Base-by-base conservation (phyloP, 2,329 filamentous ascomycete genomes). In the Colletotrichum trifolii region DNA sequence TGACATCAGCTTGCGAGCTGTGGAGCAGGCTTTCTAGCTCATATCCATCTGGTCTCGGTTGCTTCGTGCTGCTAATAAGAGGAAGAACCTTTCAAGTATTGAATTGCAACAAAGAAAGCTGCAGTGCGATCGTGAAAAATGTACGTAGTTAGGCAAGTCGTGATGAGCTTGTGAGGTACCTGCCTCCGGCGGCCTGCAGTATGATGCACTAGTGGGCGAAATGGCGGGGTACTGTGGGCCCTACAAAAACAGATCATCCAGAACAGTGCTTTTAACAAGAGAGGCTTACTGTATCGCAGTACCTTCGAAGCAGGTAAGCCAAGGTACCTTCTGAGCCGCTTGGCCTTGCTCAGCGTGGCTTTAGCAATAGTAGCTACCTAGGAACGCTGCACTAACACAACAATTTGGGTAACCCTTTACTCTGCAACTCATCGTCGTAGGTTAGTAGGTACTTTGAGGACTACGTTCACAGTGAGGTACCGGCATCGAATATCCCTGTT, bases 401-500 rank as follows among this genome's bases (percentile, higher is more conserved):
- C 25, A 25, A 25, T 25, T 25, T 25, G 25, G 25, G 25, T 25
- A 25, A 5, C 25, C 25, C 5, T 25, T 25, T 25, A 53, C 35
- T n/a, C n/a, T n/a, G 13, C 39, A 42, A 10, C 39, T 52, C 48
- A 35, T 36, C 34, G 48, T 39, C 48, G 33, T 52, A 25, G 25
- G 25, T n/a, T n/a, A n/a, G n/a, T 25, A 25, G 25, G 25, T 25
- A 25, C 25, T 25, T 25, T 25, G 25, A 4, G 25, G 25, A 25
- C 4, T 25, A 4, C 25, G 25, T 25, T 25, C 25, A 25, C 25
- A 25, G 25, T 25, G 39, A 52, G 47, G 53, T 53, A 63, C 63
- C 52, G 58, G 63, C 63, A 66, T 66, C 58, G 63, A 57, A 53
- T 47, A 66, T 57, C 63, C 63, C 53, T 66, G 63, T 34, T 63